A percentile compares a stretch with the other conserved stretches of the same genome.
phyloP scores from a whole-genome alignment of 768 basidiomycete species.

The Mrakia gelida region DNA sequence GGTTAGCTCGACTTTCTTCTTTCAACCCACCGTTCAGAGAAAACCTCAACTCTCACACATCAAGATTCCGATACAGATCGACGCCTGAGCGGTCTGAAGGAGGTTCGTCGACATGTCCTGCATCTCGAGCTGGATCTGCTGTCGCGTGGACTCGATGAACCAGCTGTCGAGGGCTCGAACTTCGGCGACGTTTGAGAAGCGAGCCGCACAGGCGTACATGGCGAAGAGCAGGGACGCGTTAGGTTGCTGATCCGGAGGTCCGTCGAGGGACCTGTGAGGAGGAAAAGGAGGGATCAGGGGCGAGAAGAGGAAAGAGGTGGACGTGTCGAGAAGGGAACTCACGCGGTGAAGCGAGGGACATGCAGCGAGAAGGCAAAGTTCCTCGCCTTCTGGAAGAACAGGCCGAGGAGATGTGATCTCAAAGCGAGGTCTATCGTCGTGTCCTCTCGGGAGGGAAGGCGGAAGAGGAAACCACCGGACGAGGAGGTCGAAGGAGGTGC shows the following conservation, averaged over 20 bases:
- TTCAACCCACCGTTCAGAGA: neutral
- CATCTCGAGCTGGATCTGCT: neutral
- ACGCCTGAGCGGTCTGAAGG: neutral
- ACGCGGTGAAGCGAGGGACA: neutral
- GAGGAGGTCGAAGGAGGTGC: too few species aligned
- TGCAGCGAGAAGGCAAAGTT: neutral
- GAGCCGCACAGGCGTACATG: neutral
- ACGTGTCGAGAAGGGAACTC: neutral
- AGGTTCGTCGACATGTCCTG: neutral
- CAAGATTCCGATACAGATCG: neutral
- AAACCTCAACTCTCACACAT: neutral
- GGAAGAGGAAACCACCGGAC: neutral
- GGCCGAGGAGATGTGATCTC: neutral
- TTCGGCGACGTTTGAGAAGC: neutral
- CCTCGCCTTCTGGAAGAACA: neutral
- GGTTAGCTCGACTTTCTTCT: neutral
- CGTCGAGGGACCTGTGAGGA: neutral
- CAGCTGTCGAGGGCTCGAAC: neutral
- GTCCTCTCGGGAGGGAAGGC: neutral
- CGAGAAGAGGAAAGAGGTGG: neutral
- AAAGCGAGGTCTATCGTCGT: neutral
- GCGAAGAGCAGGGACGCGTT: neutral
- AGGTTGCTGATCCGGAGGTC: neutral
- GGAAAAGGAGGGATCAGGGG: neutral
- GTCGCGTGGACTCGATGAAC: neutral